Conservation (phyloP, 2,329 filamentous ascomycete genomes). For the Lojkania enalia region DNA sequence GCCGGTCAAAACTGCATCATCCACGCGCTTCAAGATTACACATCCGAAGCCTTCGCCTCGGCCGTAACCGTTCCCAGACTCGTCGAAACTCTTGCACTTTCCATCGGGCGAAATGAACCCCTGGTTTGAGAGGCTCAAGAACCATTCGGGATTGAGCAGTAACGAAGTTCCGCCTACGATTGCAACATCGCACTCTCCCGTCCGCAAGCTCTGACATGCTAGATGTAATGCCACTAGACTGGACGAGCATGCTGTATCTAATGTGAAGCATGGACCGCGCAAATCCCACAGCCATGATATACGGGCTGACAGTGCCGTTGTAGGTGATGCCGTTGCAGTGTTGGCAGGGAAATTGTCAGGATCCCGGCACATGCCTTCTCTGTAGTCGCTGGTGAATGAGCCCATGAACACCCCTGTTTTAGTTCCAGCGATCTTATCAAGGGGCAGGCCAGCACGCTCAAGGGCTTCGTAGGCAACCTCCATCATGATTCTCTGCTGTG, state of each 20-base stretch:
- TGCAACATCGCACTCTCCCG: slow-evolving; percentile 9
- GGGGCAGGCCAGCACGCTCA: background rate
- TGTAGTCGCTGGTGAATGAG: background rate
- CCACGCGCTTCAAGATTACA: slow-evolving; percentile 29
- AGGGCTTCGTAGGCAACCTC: background rate
- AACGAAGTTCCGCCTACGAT: background rate
- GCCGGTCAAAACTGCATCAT: slow-evolving; percentile 24
- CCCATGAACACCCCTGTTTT: background rate
- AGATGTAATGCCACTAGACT: slow-evolving; percentile 35
- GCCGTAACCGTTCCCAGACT: slow-evolving; percentile 25
- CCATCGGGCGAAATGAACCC: slow-evolving; percentile 32
- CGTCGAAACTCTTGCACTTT: slow-evolving; percentile 44
- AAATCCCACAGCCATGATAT: slow-evolving; percentile 44
- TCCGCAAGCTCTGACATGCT: slow-evolving; percentile 17
- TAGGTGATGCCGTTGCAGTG: background rate
- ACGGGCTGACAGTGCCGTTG: slow-evolving; percentile 39
- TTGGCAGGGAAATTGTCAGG: background rate
- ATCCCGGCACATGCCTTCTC: background rate
- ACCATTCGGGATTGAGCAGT: background rate
- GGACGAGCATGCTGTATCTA: slow-evolving; percentile 47
- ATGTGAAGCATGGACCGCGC: slow-evolving; percentile 40
- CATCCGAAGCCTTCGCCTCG: slow-evolving; percentile 34
- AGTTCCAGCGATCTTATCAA: background rate
- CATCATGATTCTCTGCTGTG: background rate
- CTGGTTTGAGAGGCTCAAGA: background rate